Evolutionary conservation across 176 grass and related monocot genomes (phyloP), one percentile per base, ranked within the genome.

Genomic region (Areca catechu): DNA sequence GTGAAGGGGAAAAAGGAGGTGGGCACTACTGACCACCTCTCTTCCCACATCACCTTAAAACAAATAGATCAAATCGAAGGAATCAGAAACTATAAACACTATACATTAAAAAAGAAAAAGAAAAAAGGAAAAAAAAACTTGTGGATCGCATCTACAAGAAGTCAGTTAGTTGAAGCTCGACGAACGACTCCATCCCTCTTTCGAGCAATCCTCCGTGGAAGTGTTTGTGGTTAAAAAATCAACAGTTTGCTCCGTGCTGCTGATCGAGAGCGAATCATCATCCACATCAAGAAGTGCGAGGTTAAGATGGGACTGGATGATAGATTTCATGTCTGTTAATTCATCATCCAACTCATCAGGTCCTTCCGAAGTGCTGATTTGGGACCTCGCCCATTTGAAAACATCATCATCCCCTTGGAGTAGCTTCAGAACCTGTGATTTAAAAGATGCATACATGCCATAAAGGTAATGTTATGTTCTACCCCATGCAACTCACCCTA

Each of bases 271-370:
- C 3, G 84, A 68, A 29, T 92, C 94, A 20, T 89, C 88, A 1
- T 99, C 94, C 22, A 98, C 79, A 9, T 86, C 94, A 0, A 99
- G 79, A 51, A 99, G 54, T 0, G 94, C 94, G 0, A 99, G 81
- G 59, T 66, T 89, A 27, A 99, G 81, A 58, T 99, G 82, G 0
- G 84, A 99, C 62, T 67, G 84, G 68, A 93, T 99, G 43, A 83
- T 83, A 0, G 78, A 48, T 24, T 79, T 70, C 2, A 71, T 62
- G 19, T 75, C 59, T 2, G 17, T 15, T 0, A 37, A 21, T 54
- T 75, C 88, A 51, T 93, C 88, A 15, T 89, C 93, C 0, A 73
- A 88, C 0, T 62, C 78, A 0, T 99, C 84, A 1, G 70, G 73
- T 4, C 71, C 63, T 1, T 74, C 65, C 49, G 74, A 65, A 49